These are phyloP conservation scores for Trypanosoma platydactyli DNA, from an alignment of 208 protist species.

Conservation along the genomic window DNA sequence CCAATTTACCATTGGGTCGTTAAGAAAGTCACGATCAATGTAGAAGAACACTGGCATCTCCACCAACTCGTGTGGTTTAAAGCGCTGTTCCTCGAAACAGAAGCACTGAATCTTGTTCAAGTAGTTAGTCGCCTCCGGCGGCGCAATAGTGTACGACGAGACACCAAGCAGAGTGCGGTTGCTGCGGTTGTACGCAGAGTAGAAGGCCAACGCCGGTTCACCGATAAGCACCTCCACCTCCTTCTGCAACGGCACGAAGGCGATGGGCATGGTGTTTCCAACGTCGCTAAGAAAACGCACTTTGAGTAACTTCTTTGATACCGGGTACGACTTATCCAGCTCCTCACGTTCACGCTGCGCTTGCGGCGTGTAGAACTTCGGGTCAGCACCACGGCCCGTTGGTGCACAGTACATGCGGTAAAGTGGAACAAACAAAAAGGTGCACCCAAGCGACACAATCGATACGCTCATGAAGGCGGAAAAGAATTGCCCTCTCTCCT, in stretches of 20 bases:
- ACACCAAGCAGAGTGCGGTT: slow-evolving; percentile 85
- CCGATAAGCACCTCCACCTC: slow-evolving; percentile 89
- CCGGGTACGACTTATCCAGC: slow-evolving; percentile 65
- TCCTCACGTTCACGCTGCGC: slow-evolving; percentile 65
- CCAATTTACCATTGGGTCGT: slow-evolving; percentile 88
- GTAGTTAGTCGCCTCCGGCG: slow-evolving; percentile 91
- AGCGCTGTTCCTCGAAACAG: slow-evolving; percentile 95
- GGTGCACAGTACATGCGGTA: slow-evolving; percentile 90
- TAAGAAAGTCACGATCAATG: slow-evolving; percentile 94
- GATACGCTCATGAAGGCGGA: slow-evolving; percentile 76
- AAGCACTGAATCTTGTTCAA: slow-evolving; percentile 98
- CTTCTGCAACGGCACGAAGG: slow-evolving; percentile 90
- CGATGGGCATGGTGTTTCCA: slow-evolving; percentile 90
- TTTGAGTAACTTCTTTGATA: slow-evolving; percentile 81
- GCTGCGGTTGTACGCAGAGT: slow-evolving; percentile 89
- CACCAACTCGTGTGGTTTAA: slow-evolving; percentile 94
- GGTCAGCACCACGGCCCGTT: slow-evolving; percentile 73
- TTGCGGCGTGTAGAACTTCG: slow-evolving; percentile 84
- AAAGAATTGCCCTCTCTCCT: slow-evolving; percentile 84
- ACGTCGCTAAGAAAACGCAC: slow-evolving; percentile 84
- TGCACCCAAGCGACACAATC: slow-evolving; percentile 82
- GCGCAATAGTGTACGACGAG: slow-evolving; percentile 90
- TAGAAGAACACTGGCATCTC: slow-evolving; percentile 98
- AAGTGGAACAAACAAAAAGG: slow-evolving; percentile 88
- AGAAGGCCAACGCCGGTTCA: slow-evolving; percentile 88